Evolutionary conservation across 805 yeast genomes (phyloP), one percentile per base, ranked within the genome.

Genomic region (Lipomyces spencermartinsiae): DNA sequence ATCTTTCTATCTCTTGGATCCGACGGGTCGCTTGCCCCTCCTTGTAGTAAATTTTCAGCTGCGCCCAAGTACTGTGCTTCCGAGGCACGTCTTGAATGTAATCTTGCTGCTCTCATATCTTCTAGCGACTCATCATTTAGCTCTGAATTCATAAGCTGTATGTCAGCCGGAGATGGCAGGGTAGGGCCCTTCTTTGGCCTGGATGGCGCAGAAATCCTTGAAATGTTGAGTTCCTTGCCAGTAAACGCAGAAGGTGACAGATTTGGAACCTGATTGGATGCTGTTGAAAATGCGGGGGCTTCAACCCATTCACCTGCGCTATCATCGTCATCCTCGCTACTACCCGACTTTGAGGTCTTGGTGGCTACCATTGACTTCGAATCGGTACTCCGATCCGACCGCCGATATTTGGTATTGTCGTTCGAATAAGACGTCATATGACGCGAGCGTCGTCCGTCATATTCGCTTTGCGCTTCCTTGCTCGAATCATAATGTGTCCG

Each of bases 221-320:
- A 70, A 1, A 71, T 68, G 2, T 68, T 61, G 25, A 68, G 43
- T 12, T 61, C 66, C 9, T 65, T 54, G 35, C 54, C 68, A 16
- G 51, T 62, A 2, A 61, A 59, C 33, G 58, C 70, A 22, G 56
- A 49, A 4, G 12, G 56, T 2, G 35, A 53, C 8, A 8, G 49
- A 43, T 19, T 16, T 8, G 49, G 22, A 43, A 1, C 7, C 16
- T 43, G 49, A 16, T 16, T 16, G 8, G 33, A 9, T 59, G 19
- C 9, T 33, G 9, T 33, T 2, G 61, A n/a, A 29, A n/a, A 34
- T 14, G 59, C 62, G 2, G 63, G 35, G 16, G 29, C 49, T 51
- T 60, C 63, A 10, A 60, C 63, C 63, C 63, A 60, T 53, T 60
- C 63, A 16, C 63, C 63, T 5, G 55, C 58, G n/a, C 16, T 16